Evolutionary conservation across 2,329 filamentous ascomycete genomes (phyloP).

Genomic region (Colletotrichum lentis): DNA sequence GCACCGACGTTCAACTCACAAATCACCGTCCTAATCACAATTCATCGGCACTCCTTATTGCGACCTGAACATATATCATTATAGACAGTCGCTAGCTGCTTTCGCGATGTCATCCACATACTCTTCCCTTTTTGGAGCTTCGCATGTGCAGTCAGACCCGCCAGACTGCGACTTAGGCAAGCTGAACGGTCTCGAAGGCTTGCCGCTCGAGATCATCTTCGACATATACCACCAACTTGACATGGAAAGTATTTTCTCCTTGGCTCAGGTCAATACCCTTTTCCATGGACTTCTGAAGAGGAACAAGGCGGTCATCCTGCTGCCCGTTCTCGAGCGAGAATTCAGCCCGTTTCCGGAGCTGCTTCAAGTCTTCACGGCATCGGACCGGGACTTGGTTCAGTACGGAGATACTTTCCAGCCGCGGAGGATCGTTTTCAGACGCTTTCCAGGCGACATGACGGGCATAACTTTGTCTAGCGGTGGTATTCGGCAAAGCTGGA

Average conservation of each 20-base stretch:
- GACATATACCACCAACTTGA: slow-evolving; percentile 58
- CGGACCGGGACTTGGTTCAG: slow-evolving; percentile 47
- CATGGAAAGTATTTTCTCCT: slow-evolving; percentile 51
- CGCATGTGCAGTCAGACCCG: not conserved
- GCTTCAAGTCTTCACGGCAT: slow-evolving; percentile 57
- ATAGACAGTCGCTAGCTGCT: not conserved
- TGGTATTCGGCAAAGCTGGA: slow-evolving; percentile 7
- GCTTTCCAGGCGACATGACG: slow-evolving; percentile 45
- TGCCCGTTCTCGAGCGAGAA: slow-evolving; percentile 53
- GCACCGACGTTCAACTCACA: not conserved
- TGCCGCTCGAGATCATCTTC: slow-evolving; percentile 59
- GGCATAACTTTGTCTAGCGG: slow-evolving; percentile 41
- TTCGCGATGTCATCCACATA: slow-evolving; percentile 24
- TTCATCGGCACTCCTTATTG: not conserved
- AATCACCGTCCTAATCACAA: slow-evolving; percentile 1
- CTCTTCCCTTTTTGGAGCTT: slow-evolving; percentile 18
- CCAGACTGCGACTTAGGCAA: slow-evolving; percentile 7
- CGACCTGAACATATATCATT: slow-evolving; percentile 2
- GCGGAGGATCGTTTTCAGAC: slow-evolving; percentile 51
- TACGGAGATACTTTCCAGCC: slow-evolving; percentile 49
- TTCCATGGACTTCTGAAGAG: slow-evolving; percentile 53
- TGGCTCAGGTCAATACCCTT: slow-evolving; percentile 50
- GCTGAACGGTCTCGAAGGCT: slow-evolving; percentile 41
- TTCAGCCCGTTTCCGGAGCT: slow-evolving; percentile 57
- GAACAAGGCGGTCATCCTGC: slow-evolving; percentile 53